Conservation (phyloP, 345 rosid species). For the Arabis hirsuta region DNA sequence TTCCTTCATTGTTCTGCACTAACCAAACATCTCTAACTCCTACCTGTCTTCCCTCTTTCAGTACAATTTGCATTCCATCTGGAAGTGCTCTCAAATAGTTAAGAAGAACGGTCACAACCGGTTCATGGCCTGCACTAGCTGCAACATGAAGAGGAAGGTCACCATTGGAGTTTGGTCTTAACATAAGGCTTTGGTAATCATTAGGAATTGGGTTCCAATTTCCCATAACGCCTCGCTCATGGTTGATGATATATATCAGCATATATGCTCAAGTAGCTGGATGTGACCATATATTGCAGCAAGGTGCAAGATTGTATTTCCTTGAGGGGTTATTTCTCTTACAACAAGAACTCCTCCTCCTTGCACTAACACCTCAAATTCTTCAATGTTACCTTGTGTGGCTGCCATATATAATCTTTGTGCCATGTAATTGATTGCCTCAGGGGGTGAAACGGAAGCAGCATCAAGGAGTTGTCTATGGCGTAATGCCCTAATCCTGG, state of each 20-base stretch:
- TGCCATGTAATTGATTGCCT: not conserved
- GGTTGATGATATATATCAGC: not conserved
- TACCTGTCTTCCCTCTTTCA: slow-evolving; percentile 3
- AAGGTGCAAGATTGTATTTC: slow-evolving; percentile 27
- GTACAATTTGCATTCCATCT: not conserved
- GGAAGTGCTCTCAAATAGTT: not conserved
- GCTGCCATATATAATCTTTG: not conserved
- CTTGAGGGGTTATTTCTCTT: slow-evolving; percentile 4
- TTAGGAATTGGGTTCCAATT: not conserved
- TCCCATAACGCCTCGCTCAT: not conserved
- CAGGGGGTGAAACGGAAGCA: not conserved
- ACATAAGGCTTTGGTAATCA: not conserved
- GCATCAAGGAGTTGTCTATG: not conserved
- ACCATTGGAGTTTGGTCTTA: slow-evolving; percentile 21
- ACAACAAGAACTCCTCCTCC: not conserved
- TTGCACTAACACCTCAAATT: not conserved
- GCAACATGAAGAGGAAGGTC: slow-evolving; percentile 42
- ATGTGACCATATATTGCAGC: slow-evolving; percentile 15
- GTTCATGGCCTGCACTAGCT: slow-evolving; percentile 12
- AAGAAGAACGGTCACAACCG: slow-evolving; percentile 6
- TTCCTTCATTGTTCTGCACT: slow-evolving; percentile 34
- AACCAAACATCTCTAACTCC: slow-evolving; percentile 6
- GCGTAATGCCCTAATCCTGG: slow-evolving; percentile 14
- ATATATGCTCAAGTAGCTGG: not conserved
- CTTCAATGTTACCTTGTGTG: not conserved